Percentiles rank a stretch among this genome's conserved stretches.
phyloP scores from a whole-genome alignment of 306 rosid genomes.

The Prunus mongolica region DNA sequence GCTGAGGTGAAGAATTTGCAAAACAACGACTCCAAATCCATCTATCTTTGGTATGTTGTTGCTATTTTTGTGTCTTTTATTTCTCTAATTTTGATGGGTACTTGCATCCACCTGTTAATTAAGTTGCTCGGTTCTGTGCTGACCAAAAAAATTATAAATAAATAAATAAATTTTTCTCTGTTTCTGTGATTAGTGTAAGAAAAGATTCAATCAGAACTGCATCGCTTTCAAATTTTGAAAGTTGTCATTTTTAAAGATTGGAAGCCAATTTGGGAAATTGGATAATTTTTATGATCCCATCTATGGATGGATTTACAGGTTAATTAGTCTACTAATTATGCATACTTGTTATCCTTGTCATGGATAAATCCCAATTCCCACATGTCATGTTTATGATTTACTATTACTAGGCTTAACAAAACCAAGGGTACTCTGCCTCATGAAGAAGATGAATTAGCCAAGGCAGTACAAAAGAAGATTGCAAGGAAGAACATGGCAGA shows the following conservation, averaged over 20 bases:
- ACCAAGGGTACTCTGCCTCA: not conserved
- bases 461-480: not conserved
- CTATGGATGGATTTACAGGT: too few species aligned
- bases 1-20: not conserved
- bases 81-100: not conserved
- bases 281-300: too few species aligned
- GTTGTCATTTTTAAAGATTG: not conserved
- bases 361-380: not conserved
- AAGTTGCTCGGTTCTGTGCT: not conserved
- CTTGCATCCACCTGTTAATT: not conserved
- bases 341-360: not conserved
- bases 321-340: not conserved
- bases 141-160: too few species aligned
- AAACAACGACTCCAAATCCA: constrained; percentile 8
- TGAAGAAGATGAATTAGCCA: not conserved
- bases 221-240: not conserved
- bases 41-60: constrained; percentile 8
- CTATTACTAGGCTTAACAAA: constrained; percentile 1
- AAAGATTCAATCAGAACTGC: too few species aligned
- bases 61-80: too few species aligned
- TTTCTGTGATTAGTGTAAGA: too few species aligned
- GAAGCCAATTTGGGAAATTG: not conserved
- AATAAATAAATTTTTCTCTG: too few species aligned
- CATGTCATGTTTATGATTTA: not conserved
- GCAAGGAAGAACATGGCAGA: not conserved